Conservation (phyloP, 257 asterid genomes). For the Plectranthus barbatus region DNA sequence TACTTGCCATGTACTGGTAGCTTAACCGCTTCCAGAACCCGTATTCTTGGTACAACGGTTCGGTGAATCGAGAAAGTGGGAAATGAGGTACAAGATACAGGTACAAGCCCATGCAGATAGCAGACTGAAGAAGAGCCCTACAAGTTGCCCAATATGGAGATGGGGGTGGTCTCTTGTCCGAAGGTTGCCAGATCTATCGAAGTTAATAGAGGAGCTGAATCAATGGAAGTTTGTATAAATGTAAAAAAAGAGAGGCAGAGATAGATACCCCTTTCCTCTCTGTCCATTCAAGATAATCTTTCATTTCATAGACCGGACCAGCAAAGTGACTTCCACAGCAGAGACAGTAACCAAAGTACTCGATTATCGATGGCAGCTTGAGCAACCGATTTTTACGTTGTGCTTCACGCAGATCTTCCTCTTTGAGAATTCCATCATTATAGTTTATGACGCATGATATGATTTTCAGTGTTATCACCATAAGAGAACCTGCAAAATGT, state of each 20-base stretch:
- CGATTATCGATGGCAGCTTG: conserved; percentile 71
- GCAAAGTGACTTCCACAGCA: conserved; percentile 99
- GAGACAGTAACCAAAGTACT: conserved; percentile 79
- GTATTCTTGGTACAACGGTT: conserved; percentile 71
- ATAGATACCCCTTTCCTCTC: conserved; percentile 89
- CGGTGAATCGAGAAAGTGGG: conserved; percentile 80
- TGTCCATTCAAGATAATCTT: conserved; percentile 90
- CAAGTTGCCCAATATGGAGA: conserved; percentile 84
- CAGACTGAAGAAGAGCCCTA: conserved; percentile 85
- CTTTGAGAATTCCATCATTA: conserved; percentile 82
- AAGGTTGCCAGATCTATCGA: conserved; percentile 67
- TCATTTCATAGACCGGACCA: conserved; percentile 96
- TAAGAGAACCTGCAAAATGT: conserved; percentile 64
- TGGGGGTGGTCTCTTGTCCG: conserved; percentile 56
- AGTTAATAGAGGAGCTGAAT: conserved; percentile 6
- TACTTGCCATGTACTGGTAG: conserved; percentile 87
- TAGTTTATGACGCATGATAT: conserved; percentile 83
- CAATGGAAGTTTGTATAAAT: conserved; percentile 7
- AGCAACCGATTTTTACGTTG: conserved; percentile 76
- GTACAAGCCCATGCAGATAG: conserved; percentile 85
- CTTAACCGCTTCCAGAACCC: conserved; percentile 74
- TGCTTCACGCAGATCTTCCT: conserved; percentile 74
- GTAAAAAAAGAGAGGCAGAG: neutral
- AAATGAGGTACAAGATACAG: conserved; percentile 68
- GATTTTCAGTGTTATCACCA: conserved; percentile 94